Conservation (phyloP, 164 flowering plant genomes). For the Kingdonia uniflora region DNA sequence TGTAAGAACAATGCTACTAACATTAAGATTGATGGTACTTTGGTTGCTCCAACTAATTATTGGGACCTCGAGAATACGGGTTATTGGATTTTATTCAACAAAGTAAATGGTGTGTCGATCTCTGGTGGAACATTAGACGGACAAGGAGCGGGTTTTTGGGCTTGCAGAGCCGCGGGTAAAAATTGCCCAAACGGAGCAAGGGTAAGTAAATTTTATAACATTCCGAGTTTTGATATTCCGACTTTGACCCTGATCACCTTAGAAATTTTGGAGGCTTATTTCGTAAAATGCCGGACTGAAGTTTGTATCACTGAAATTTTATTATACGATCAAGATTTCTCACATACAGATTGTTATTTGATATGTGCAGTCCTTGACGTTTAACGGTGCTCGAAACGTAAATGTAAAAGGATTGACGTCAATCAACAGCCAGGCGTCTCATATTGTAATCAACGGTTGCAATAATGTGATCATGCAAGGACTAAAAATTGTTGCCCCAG, state of each 20-base stretch:
- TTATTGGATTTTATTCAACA: slow-evolving; percentile 1
- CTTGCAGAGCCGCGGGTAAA: background rate
- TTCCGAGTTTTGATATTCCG: too few relatives aligned
- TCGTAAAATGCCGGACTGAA: too few relatives aligned
- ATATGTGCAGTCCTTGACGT: slow-evolving; percentile 5
- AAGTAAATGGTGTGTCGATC: background rate
- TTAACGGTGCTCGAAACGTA: background rate
- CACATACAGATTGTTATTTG: background rate
- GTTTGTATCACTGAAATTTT: background rate
- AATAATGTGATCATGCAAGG: slow-evolving; percentile 4
- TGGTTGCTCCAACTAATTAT: slow-evolving; percentile 2
- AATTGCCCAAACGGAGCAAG: background rate
- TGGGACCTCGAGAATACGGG: background rate
- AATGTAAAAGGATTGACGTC: slow-evolving; percentile 1
- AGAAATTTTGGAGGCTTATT: too few relatives aligned
- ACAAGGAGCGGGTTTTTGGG: slow-evolving; percentile 3
- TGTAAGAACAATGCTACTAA: background rate
- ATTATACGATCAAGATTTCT: background rate
- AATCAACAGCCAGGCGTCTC: slow-evolving; percentile 1
- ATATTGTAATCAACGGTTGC: background rate
- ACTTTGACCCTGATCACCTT: too few relatives aligned
- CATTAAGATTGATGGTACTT: slow-evolving; percentile 2
- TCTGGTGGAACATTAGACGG: slow-evolving; percentile 1
- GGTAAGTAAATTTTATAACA: slow-evolving; percentile 2
- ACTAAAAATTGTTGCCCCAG: slow-evolving; percentile 2